phyloP scores from a whole-genome alignment of 179 eudicot genomes.

The Nepenthes alata region DNA sequence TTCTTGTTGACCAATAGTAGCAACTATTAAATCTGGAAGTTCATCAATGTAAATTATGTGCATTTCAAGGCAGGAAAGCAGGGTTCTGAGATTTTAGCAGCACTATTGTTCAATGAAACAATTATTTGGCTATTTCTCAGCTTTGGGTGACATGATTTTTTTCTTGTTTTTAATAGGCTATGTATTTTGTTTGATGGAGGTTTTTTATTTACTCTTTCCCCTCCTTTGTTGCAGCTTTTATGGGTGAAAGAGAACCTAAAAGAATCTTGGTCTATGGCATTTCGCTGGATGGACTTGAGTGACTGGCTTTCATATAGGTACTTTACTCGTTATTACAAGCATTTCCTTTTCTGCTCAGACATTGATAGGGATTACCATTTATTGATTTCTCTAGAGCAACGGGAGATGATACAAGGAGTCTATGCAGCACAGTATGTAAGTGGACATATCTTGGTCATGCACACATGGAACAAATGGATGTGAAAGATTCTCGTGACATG shows the following conservation, averaged over 20 bases:
- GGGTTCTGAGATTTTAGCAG: no score
- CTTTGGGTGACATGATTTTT: neutral
- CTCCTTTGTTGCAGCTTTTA: constrained; percentile 51
- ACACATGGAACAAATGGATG: constrained; percentile 62
- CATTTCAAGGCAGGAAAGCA: no score
- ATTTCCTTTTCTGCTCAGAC: neutral
- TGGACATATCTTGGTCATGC: constrained; percentile 99
- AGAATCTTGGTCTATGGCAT: constrained; percentile 95
- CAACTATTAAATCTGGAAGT: no score
- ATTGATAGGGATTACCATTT: neutral
- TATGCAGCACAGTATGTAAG: constrained; percentile 96
- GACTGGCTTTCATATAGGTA: constrained; percentile 97
- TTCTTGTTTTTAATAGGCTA: neutral
- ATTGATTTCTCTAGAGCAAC: constrained; percentile 58
- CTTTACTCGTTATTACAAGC: constrained; percentile 1
- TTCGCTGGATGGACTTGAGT: constrained; percentile 99
- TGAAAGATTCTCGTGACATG: constrained; percentile 65
- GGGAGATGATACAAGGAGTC: constrained; percentile 95
- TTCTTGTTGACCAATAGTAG: no score
- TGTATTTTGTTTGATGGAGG: constrained; percentile 1
- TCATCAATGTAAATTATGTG: no score
- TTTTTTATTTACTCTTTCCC: neutral
- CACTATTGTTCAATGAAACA: neutral
- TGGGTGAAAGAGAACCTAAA: constrained; percentile 95
- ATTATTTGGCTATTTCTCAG: neutral